These are phyloP conservation scores for Sindora glabra DNA, from an alignment of 306 rosid genomes.

Conservation along the genomic window DNA sequence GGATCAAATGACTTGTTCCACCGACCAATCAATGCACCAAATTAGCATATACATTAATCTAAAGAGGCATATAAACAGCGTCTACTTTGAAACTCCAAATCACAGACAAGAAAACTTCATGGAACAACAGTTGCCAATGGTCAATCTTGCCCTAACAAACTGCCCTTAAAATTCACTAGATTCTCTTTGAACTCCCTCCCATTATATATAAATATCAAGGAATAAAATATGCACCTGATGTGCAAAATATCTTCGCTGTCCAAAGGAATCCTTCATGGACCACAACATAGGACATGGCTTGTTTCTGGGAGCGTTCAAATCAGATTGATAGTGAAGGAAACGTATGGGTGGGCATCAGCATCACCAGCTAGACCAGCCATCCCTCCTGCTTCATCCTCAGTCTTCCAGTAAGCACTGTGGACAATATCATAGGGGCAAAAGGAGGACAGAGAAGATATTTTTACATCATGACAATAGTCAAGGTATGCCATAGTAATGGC, in stretches of 20 bases:
- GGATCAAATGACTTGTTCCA: too few relatives aligned
- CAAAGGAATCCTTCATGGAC: constrained; percentile 23
- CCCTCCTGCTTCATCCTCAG: constrained; percentile 66
- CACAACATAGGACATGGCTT: constrained; percentile 9
- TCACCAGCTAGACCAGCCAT: constrained; percentile 83
- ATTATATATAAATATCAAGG: constrained; percentile 31
- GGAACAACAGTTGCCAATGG: too few relatives aligned
- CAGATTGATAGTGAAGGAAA: constrained; percentile 76
- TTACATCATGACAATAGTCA: not conserved
- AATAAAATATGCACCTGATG: constrained; percentile 29
- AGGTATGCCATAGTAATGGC: not conserved
- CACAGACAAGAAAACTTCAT: too few relatives aligned
- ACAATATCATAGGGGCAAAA: constrained; percentile 3
- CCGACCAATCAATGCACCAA: too few relatives aligned
- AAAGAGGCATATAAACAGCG: too few relatives aligned
- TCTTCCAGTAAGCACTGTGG: constrained; percentile 76
- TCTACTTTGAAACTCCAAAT: too few relatives aligned
- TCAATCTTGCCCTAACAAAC: too few relatives aligned
- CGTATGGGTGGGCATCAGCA: constrained; percentile 69
- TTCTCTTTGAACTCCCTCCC: too few relatives aligned
- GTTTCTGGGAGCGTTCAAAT: constrained; percentile 21
- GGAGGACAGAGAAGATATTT: not conserved
- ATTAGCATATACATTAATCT: too few relatives aligned
- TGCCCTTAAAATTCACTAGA: too few relatives aligned
- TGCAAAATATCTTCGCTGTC: constrained; percentile 43